These are phyloP conservation scores for Albophoma yamanashiensis DNA, from an alignment of 2,329 filamentous ascomycete species.

Conservation along the genomic window DNA sequence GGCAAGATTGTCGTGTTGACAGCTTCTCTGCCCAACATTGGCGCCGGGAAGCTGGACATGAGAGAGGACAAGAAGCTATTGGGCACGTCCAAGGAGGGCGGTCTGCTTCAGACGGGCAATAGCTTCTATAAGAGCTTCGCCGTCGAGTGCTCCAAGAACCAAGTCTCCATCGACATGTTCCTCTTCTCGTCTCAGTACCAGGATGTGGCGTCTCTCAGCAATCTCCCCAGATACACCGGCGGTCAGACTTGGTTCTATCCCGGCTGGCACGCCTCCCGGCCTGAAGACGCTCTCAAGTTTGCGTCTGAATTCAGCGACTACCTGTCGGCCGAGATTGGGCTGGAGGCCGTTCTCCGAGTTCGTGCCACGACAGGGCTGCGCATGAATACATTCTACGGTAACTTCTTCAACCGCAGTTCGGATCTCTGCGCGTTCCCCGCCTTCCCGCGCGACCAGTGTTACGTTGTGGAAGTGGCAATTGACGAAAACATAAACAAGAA, in stretches of 20 bases:
- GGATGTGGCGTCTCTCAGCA: slow-evolving; percentile 92
- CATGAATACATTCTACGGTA: slow-evolving; percentile 98
- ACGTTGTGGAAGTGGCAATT: slow-evolving; percentile 96
- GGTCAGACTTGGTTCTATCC: slow-evolving; percentile 99
- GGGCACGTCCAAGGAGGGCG: slow-evolving; percentile 84
- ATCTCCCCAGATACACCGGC: slow-evolving; percentile 89
- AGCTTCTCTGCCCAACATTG: slow-evolving; percentile 81
- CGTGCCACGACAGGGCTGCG: slow-evolving; percentile 87
- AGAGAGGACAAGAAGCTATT: slow-evolving; percentile 93
- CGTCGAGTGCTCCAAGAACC: slow-evolving; percentile 96
- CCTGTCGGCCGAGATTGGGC: slow-evolving; percentile 88
- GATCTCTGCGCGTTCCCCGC: slow-evolving; percentile 97
- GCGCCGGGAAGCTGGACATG: slow-evolving; percentile 82
- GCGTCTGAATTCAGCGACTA: slow-evolving; percentile 95
- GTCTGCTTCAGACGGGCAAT: slow-evolving; percentile 80
- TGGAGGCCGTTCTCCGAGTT: slow-evolving; percentile 92
- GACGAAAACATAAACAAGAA: slow-evolving; percentile 90
- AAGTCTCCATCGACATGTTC: slow-evolving; percentile 98
- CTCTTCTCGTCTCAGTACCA: slow-evolving; percentile 93
- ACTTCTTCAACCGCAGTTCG: slow-evolving; percentile 98
- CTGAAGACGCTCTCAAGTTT: slow-evolving; percentile 96
- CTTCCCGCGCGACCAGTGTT: slow-evolving; percentile 93
- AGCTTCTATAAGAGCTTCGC: slow-evolving; percentile 99
- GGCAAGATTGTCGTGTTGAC: slow-evolving; percentile 92
- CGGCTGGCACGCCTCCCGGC: slow-evolving; percentile 88